Evolutionary conservation across 805 yeast genomes (phyloP).

Genomic region (Sungouiella blattae): DNA sequence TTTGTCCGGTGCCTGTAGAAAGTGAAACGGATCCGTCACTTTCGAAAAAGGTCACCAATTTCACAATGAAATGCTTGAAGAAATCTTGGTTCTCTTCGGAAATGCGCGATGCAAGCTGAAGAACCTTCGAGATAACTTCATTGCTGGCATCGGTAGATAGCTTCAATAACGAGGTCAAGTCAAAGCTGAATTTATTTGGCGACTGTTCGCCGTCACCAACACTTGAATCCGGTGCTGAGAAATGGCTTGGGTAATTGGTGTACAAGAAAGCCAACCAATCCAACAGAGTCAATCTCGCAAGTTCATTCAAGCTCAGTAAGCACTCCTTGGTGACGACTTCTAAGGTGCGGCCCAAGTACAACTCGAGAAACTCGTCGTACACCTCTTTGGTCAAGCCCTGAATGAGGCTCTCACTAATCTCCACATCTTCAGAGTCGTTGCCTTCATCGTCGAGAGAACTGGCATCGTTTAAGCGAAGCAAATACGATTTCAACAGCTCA

Average conservation of each 20-base stretch:
- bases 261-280: slow-evolving; percentile 90
- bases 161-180: slow-evolving; percentile 72
- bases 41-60: slow-evolving; percentile 65
- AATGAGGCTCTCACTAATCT: slow-evolving; percentile 52
- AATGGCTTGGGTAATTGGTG: slow-evolving; percentile 47
- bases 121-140: slow-evolving; percentile 69
- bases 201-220: slow-evolving; percentile 18
- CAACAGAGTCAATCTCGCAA: slow-evolving; percentile 75
- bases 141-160: slow-evolving; percentile 70
- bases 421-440: slow-evolving; percentile 8
- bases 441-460: slow-evolving; percentile 10
- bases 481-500: slow-evolving; percentile 29
- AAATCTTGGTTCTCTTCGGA: slow-evolving; percentile 73
- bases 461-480: slow-evolving; percentile 27
- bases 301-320: slow-evolving; percentile 50
- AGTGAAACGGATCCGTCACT: slow-evolving; percentile 42
- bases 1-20: neutral
- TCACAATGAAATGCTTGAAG: slow-evolving; percentile 70
- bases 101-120: slow-evolving; percentile 69
- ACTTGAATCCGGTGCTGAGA: slow-evolving; percentile 31
- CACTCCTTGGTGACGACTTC: slow-evolving; percentile 67
- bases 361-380: slow-evolving; percentile 39
- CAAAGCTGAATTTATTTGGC: slow-evolving; percentile 23
- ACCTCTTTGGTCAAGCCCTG: slow-evolving; percentile 40
- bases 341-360: slow-evolving; percentile 49